Conservation (phyloP, 176 grass and related monocot genomes). For the Hordeum marinum region DNA sequence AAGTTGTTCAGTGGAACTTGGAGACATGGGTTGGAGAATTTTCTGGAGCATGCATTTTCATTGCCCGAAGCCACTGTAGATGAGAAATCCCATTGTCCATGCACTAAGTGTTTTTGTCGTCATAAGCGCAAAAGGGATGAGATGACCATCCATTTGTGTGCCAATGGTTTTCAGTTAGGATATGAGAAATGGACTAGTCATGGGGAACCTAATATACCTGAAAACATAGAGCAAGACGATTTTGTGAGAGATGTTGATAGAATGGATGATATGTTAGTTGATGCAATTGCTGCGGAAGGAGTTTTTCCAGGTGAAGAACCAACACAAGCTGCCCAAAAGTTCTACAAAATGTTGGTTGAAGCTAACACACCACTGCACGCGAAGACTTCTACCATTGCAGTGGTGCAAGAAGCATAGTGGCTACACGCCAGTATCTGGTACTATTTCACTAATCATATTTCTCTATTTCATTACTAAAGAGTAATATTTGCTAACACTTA, state of each 20-base stretch:
- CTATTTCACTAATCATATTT: no score
- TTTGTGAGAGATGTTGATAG: background rate
- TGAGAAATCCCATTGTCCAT: background rate
- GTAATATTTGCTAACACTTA: no score
- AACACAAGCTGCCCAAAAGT: background rate
- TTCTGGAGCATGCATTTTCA: background rate
- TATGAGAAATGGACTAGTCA: constrained; percentile 3
- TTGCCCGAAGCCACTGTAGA: background rate
- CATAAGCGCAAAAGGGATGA: background rate
- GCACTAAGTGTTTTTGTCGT: background rate
- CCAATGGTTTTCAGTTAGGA: background rate
- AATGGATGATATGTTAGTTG: background rate
- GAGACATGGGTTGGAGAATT: background rate
- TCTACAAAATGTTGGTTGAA: background rate
- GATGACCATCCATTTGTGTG: constrained; percentile 1
- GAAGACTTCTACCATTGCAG: background rate
- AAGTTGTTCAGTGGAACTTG: background rate
- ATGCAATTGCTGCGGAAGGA: background rate
- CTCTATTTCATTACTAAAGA: no score
- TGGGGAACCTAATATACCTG: background rate
- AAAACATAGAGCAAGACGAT: background rate
- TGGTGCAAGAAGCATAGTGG: no score
- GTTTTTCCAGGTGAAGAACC: background rate
- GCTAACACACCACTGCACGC: background rate
- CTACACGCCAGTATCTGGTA: no score